Evolutionary conservation across 1,284 basidiomycete species (phyloP).

Genomic region (Lignosus rhinocerotis): DNA sequence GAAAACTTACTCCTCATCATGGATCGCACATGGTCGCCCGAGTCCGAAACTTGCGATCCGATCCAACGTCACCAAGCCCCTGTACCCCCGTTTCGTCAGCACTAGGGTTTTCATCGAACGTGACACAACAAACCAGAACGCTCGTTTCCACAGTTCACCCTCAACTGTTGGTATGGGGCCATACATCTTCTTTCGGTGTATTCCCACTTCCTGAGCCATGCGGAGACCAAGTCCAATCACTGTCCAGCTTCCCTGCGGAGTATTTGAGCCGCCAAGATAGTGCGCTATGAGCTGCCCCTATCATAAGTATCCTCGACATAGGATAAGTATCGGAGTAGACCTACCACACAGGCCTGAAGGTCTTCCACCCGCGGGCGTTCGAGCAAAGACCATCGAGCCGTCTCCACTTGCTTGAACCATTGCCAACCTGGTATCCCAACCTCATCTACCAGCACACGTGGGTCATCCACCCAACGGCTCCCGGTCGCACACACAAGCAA

Average conservation of each 20-base stretch:
- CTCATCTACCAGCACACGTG: conserved; percentile 52
- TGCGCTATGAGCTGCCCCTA: conserved; percentile 32
- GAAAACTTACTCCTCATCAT: conserved; percentile 78
- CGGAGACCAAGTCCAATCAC: conserved; percentile 53
- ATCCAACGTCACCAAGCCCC: conserved; percentile 65
- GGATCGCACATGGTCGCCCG: conserved; percentile 79
- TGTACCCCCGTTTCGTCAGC: conserved; percentile 23
- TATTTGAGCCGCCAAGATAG: conserved; percentile 39
- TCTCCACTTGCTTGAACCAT: conserved; percentile 67
- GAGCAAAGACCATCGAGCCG: conserved; percentile 49
- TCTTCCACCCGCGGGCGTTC: conserved; percentile 70
- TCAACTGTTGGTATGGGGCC: conserved; percentile 31
- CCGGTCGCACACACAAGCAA: conserved; percentile 56
- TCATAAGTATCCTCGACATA: not conserved
- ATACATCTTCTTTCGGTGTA: conserved; percentile 41
- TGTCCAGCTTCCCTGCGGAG: conserved; percentile 53
- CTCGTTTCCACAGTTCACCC: conserved; percentile 58
- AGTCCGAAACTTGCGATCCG: conserved; percentile 66
- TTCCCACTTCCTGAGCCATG: conserved; percentile 45
- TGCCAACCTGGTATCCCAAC: conserved; percentile 72
- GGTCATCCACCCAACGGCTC: conserved; percentile 50
- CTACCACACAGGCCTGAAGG: conserved; percentile 62
- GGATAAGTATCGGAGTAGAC: not conserved
- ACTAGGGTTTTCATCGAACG: no score
- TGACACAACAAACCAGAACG: conserved; percentile 64